Base-by-base conservation (phyloP, 1,284 basidiomycete genomes). In the Athelia sp. region DNA sequence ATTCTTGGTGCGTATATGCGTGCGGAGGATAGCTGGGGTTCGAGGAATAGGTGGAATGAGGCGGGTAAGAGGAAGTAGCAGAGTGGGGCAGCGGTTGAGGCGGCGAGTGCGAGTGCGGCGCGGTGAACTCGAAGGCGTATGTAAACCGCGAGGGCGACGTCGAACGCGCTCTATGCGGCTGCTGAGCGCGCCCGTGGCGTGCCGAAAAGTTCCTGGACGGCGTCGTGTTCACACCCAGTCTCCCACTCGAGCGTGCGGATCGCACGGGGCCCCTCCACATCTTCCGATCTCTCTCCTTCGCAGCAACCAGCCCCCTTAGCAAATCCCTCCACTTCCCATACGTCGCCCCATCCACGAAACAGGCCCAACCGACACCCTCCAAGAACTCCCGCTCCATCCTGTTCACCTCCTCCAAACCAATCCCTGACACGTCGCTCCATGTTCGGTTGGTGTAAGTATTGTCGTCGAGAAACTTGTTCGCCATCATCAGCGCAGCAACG, bases 401-500 rank as follows among this genome's bases (percentile, higher is more conserved):
- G 70, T 94, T 95, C 57, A 98, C 83, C 61, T 94, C 91, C 19
- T 68, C 64, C 46, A 98, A 71, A 9, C 87, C 79, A 56, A 97
- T 90, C 3, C 87, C 85, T 0, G 93, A 93, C 4, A 98, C 88
- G 54, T 96, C 91, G 1, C 92, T 87, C 94, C 94, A 98, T 0
- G 94, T 98, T 65, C 92, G 90, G 73, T 96, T 97, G 47, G 94
- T 95, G 70, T 96, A 96, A 0, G 93, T 96, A 64, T 95, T 94
- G 63, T 95, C 92, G 64, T 95, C 92, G 48, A 95, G 74, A 63
- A 93, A 93, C 72, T 98, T 98, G 74, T 98, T 98, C 42, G 90
- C 92, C 73, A 98, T 84, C 89, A 98, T 96, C 55, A 98, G 69
- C 0, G 84, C 91, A 2, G 90, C 90, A 2, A 97, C 87, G 1